These are phyloP conservation scores for Nectriaceae sp. DNA, from an alignment of 2,329 filamentous ascomycete species.

Conservation along the genomic window DNA sequence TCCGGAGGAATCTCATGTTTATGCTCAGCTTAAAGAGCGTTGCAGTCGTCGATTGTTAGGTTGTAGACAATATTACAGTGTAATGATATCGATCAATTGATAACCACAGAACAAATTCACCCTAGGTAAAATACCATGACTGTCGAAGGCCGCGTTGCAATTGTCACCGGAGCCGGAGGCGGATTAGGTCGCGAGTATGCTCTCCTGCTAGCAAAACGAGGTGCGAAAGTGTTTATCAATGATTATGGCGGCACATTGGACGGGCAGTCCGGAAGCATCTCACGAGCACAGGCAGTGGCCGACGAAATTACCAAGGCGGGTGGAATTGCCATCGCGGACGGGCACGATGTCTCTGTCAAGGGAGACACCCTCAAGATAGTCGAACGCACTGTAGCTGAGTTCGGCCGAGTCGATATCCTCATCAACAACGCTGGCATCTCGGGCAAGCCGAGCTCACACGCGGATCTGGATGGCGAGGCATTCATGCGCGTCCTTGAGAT, in stretches of 20 bases:
- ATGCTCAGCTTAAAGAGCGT: too few relatives aligned
- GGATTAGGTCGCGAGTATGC: slow-evolving; percentile 26
- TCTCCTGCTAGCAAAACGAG: slow-evolving; percentile 15
- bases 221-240: slow-evolving; percentile 21
- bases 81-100: too few relatives aligned
- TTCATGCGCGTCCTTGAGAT: slow-evolving; percentile 19
- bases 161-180: slow-evolving; percentile 23
- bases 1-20: too few relatives aligned
- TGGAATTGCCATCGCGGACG: slow-evolving; percentile 16
- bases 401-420: slow-evolving; percentile 7
- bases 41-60: too few relatives aligned
- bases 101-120: too few relatives aligned
- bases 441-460: slow-evolving; percentile 11
- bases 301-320: slow-evolving; percentile 18
- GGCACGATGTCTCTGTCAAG: slow-evolving; percentile 15
- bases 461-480: slow-evolving; percentile 2
- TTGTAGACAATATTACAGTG: too few relatives aligned
- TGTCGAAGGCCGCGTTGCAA: slow-evolving; percentile 14
- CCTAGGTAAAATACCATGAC: too few relatives aligned
- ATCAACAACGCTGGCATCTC: slow-evolving; percentile 15
- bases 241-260: slow-evolving; percentile 10
- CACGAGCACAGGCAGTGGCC: slow-evolving; percentile 13
- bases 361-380: slow-evolving; percentile 8
- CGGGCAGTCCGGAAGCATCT: slow-evolving; percentile 9
- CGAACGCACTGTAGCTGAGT: slow-evolving; percentile 1